Percentiles rank a stretch among this genome's conserved stretches.
Conservation (phyloP, 306 rosid genomes). For the Malus domestica region DNA sequence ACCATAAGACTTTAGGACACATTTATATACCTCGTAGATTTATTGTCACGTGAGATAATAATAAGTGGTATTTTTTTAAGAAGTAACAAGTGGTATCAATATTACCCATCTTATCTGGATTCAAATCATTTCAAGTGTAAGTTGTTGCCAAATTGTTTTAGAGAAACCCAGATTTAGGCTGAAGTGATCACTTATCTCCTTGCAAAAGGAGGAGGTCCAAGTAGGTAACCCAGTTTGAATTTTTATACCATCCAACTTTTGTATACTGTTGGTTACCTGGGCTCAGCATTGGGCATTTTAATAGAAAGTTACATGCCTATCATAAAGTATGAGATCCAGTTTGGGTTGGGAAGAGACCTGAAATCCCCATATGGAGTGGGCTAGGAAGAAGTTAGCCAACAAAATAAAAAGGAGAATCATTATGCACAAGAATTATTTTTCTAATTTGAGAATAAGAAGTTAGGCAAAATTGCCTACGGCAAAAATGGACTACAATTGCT, state of each 20-base stretch:
- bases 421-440: too few species aligned
- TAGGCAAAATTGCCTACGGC: not conserved
- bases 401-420: too few species aligned
- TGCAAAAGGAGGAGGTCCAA: not conserved
- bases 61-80: not conserved
- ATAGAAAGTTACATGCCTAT: not conserved
- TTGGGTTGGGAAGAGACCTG: not conserved
- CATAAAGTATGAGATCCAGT: not conserved
- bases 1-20: slow-evolving; percentile 9
- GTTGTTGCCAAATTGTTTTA: not conserved
- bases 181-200: not conserved
- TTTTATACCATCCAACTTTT: not conserved
- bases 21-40: not conserved
- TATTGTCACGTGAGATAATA: not conserved
- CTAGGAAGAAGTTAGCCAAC: not conserved
- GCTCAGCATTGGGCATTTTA: not conserved
- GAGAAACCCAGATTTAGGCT: not conserved
- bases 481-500: not conserved
- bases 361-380: not conserved
- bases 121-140: not conserved
- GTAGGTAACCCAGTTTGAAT: not conserved
- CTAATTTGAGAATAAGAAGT: too few species aligned
- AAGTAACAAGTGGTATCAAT: not conserved
- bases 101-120: not conserved
- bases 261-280: not conserved